phyloP scores from a whole-genome alignment of 306 rosid species.

The Sicyos baderoa region DNA sequence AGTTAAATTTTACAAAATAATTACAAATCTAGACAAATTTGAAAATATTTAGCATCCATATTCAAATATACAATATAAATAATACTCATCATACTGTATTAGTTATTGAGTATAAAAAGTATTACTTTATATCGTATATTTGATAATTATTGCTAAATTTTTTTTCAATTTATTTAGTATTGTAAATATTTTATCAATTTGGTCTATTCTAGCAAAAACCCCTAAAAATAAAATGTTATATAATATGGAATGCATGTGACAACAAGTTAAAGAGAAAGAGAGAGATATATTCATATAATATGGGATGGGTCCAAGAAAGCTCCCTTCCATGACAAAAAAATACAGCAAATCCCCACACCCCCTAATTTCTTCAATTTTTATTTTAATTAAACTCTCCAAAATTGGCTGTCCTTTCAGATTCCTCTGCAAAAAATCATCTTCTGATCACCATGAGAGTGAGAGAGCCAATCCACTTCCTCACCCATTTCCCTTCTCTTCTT shows the following conservation, averaged over 20 bases:
- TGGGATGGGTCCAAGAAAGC: slow-evolving; percentile 28
- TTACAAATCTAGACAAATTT: too few species aligned
- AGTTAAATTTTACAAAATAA: too few species aligned
- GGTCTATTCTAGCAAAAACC: too few species aligned
- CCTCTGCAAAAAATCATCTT: slow-evolving; percentile 48
- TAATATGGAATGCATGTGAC: slow-evolving; percentile 12
- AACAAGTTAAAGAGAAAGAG: slow-evolving; percentile 14
- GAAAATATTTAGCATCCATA: too few species aligned
- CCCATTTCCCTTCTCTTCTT: slow-evolving; percentile 19
- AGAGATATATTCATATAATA: slow-evolving; percentile 9
- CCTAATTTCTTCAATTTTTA: background rate
- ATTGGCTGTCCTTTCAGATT: slow-evolving; percentile 20
- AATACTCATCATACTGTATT: too few species aligned
- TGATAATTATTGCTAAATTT: too few species aligned
- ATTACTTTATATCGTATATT: too few species aligned
- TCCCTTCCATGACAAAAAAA: slow-evolving; percentile 15
- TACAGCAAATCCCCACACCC: slow-evolving; percentile 23
- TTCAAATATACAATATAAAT: too few species aligned
- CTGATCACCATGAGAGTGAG: slow-evolving; percentile 66
- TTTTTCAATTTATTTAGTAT: too few species aligned
- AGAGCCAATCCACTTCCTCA: slow-evolving; percentile 62
- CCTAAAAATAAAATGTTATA: slow-evolving; percentile 8
- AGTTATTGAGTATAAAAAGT: too few species aligned
- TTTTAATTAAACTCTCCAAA: slow-evolving; percentile 21
- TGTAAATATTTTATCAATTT: too few species aligned